phyloP scores from a whole-genome alignment of 148 eudicot species.

The Beta vulgaris region DNA sequence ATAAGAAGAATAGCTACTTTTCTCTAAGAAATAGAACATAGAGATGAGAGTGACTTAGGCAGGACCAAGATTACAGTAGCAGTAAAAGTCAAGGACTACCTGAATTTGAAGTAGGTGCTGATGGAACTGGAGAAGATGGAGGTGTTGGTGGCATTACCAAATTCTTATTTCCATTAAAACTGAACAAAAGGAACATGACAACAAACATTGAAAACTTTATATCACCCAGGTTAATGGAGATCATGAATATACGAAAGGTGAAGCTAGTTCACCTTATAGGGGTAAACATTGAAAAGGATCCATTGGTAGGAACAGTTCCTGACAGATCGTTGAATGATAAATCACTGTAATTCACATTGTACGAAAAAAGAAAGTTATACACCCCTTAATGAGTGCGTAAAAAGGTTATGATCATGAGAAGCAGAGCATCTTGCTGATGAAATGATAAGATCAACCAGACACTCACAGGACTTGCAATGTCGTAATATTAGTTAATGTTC shows the following conservation, averaged over 20 bases:
- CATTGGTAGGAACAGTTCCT: constrained; percentile 64
- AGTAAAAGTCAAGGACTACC: constrained; percentile 33
- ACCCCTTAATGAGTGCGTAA: not conserved
- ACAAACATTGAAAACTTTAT: constrained; percentile 15
- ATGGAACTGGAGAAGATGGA: constrained; percentile 33
- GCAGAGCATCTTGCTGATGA: not conserved
- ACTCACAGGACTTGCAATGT: constrained; percentile 81
- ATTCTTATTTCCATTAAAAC: constrained; percentile 53
- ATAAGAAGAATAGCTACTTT: not conserved
- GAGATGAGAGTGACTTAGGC: not conserved
- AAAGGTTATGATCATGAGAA: not conserved
- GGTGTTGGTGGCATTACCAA: constrained; percentile 40
- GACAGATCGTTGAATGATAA: constrained; percentile 57
- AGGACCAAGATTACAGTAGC: not conserved
- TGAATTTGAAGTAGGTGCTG: constrained; percentile 40
- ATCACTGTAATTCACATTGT: constrained; percentile 52
- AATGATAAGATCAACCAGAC: not conserved
- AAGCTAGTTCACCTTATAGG: constrained; percentile 59
- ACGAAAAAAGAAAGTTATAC: constrained; percentile 10
- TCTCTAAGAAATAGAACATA: not conserved
- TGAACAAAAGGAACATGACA: constrained; percentile 29
- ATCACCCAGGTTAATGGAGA: not conserved
- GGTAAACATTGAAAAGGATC: constrained; percentile 79
- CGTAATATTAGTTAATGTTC: constrained; percentile 42
- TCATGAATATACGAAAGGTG: not conserved